Evolutionary conservation across 306 rosid species (phyloP).

Genomic region (Sindora glabra): DNA sequence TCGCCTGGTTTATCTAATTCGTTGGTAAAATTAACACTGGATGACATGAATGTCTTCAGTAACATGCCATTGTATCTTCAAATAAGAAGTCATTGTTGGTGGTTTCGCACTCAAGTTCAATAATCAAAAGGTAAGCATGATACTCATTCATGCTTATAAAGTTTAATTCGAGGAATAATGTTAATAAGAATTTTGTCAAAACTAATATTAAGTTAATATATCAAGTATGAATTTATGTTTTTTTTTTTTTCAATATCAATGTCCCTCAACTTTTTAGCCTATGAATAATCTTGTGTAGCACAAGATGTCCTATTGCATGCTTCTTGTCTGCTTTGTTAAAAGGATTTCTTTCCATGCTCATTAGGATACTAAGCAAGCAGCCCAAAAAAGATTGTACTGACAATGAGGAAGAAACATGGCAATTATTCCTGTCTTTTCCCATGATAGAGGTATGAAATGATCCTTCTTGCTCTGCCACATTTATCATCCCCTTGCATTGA

Average conservation of each 20-base stretch:
- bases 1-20: slow-evolving; percentile 22
- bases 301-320: background rate
- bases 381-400: slow-evolving; percentile 71
- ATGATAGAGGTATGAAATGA: slow-evolving; percentile 64
- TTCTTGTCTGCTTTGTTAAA: too few relatives aligned
- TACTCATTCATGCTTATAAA: slow-evolving; percentile 9
- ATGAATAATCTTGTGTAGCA: background rate
- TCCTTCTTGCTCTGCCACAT: background rate
- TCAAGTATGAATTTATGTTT: background rate
- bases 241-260: background rate
- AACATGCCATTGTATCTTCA: slow-evolving; percentile 61
- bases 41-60: slow-evolving; percentile 76
- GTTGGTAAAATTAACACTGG: slow-evolving; percentile 74
- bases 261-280: background rate
- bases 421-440: slow-evolving; percentile 77
- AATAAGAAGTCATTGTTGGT: slow-evolving; percentile 27
- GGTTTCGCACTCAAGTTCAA: slow-evolving; percentile 81
- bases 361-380: slow-evolving; percentile 72
- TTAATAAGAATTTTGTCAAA: background rate
- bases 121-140: slow-evolving; percentile 53
- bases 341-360: slow-evolving; percentile 7
- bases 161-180: background rate
- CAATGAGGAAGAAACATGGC: slow-evolving; percentile 92
- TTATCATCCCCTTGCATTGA: background rate
- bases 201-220: background rate